Evolutionary conservation across 176 grass and related monocot species (phyloP).

Genomic region (Bromus sterilis): DNA sequence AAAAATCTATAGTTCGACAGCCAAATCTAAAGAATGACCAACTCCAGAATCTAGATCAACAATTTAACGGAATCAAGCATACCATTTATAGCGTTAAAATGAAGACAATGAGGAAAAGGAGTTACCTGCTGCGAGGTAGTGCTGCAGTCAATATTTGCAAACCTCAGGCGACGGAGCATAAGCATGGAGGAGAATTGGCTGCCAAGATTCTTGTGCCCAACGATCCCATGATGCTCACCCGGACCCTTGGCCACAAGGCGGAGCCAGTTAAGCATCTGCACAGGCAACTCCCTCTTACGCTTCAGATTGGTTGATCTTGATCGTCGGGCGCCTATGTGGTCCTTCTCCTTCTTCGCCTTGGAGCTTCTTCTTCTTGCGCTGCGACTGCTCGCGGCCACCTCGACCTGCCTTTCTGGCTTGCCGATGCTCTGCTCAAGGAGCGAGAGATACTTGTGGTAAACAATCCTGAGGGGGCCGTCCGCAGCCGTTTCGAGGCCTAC

Average conservation of each 20-base stretch:
- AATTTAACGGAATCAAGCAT: slow-evolving; percentile 1
- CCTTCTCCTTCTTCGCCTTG: slow-evolving; percentile 1
- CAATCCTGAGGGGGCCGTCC: not conserved
- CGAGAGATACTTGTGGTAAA: slow-evolving; percentile 26
- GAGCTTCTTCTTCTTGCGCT: too few relatives aligned
- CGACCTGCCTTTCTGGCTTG: not conserved
- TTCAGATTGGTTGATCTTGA: slow-evolving; percentile 7
- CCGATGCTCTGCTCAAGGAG: slow-evolving; percentile 9
- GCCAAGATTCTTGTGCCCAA: not conserved
- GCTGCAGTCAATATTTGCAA: not conserved
- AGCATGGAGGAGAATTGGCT: not conserved
- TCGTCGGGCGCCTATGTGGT: not conserved
- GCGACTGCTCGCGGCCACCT: not conserved
- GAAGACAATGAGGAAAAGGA: not conserved
- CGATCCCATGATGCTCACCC: not conserved
- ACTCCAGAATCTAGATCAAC: not conserved
- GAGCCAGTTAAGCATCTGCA: slow-evolving; percentile 28
- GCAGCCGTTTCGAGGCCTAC: slow-evolving; percentile 2
- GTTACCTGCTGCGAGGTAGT: slow-evolving; percentile 5
- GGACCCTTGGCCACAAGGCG: slow-evolving; percentile 22
- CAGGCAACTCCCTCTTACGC: slow-evolving; percentile 19
- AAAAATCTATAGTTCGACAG: not conserved
- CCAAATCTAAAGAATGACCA: not conserved
- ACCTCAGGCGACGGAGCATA: not conserved
- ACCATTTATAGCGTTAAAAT: not conserved